Evolutionary conservation across 2,329 filamentous ascomycete genomes (phyloP), one percentile per base, ranked within the genome.

Genomic region (Aureobasidium mangrovei): DNA sequence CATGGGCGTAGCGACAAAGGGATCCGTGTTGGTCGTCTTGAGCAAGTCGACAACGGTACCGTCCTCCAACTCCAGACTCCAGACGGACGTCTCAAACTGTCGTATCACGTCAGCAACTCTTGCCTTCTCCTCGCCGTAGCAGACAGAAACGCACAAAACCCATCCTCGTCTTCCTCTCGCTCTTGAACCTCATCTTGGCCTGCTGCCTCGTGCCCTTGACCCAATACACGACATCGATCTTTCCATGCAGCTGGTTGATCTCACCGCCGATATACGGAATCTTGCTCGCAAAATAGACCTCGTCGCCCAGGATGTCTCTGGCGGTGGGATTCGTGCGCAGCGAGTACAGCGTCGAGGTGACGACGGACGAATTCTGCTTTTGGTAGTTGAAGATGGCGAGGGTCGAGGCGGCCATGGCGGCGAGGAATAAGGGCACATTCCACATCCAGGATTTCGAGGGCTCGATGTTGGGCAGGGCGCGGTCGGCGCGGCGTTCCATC

Each of bases 311-410:
- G 43, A 85, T 74, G 55, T 83, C 83, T 64, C 91, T 83, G 43
- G 90, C 93, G 56, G 76, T 73, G 2, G 80, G 74, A 55, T 85
- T 89, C 2, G 88, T 94, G 60, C 93, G 87, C 59, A 98, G 80
- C 1, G 91, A 87, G 76, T 97, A 98, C 29, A 98, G 80, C 4
- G 90, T 93, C 54, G 86, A 88, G 54, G 83, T 83, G n/a, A 96
- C 72, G 12, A 76, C 87, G 53, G 86, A 87, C 28, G 84, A 89
- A n/a, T 87, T 89, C 55, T 84, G 82, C 71, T 96, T 96, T 70
- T 98, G 91, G 80, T 98, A 97, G 79, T 98, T 98, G 85, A 98
- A 97, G 71, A 98, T 96, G 62, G 86, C 88, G 57, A 94, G 74
- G 60, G 84, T 84, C 61, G 84, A 85, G 54, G 78, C 76, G 46